Base-by-base conservation (phyloP, 306 rosid species). In the Vigna hirtella region DNA sequence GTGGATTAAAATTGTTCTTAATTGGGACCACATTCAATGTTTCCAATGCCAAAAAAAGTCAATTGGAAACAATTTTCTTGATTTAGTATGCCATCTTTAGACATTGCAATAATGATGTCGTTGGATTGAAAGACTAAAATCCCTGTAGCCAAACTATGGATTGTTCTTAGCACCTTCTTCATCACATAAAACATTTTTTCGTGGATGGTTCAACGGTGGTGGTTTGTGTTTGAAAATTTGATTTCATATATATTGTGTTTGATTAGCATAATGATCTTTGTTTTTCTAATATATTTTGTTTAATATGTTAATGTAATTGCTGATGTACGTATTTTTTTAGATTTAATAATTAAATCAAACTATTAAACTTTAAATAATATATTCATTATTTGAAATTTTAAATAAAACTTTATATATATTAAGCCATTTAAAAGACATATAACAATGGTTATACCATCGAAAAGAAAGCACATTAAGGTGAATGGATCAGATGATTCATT, bases 1-100 rank as follows among this genome's bases (percentile, higher is more conserved):
- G 12, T 63, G 76, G 51, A 28, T 36, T 45, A 49, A 45, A 4
- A 30, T 30, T 45, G 1, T 65, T 64, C 59, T 34, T 70, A n/a
- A 74, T 43, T 34, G 30, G 62, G 83, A 40, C 80, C 5, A 32
- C 9, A 68, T 83, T 83, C 86, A 78, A 32, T 83, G 86, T 83
- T 66, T 58, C 18, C 50, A 45, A 36, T 43, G 78, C n/a, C 14
- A 76, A 14, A 32, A 67, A 77, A 57, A 45, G 82, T 82, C 82
- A 82, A 82, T 42, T 45, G 18, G 28, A 24, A 70, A 71, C 70
- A 71, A 64, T 45, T 11, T 45, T 11, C 50, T 45, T 45, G 14
- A 45, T 45, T 55, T 45, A 61, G 66, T 20, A 70, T 43, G 13
- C 0, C 22, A 4, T 13, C 4, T 70, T 71, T 65, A 48, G 82